phyloP scores from a whole-genome alignment of 2,329 filamentous ascomycete genomes.

The Mycocentrospora acerina region DNA sequence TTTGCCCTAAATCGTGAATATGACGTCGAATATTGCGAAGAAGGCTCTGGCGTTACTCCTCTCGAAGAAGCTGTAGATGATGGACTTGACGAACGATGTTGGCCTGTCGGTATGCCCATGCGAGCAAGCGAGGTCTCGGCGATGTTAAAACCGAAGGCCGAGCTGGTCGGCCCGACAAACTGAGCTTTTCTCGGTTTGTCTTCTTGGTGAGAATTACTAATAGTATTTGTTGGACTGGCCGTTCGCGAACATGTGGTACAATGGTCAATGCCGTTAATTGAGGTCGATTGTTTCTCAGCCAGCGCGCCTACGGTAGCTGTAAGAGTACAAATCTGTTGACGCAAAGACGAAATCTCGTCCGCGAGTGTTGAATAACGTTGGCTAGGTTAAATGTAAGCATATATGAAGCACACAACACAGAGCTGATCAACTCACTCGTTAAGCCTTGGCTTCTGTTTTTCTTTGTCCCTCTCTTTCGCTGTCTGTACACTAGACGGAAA shows the following conservation, averaged over 20 bases:
- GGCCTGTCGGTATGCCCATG: constrained; percentile 13
- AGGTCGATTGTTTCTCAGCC: constrained; percentile 4
- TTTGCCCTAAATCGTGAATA: not conserved
- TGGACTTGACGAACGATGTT: not conserved
- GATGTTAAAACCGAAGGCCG: constrained; percentile 23
- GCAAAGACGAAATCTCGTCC: constrained; percentile 14
- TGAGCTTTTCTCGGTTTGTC: constrained; percentile 14
- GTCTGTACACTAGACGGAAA: constrained; percentile 10
- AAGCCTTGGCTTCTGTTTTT: constrained; percentile 3
- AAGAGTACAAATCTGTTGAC: constrained; percentile 13
- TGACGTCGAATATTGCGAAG: not conserved
- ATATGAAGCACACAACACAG: no score
- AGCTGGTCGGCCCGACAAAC: constrained; percentile 22
- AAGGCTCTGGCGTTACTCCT: constrained; percentile 9
- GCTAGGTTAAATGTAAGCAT: constrained; percentile 1
- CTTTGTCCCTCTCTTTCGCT: constrained; percentile 11
- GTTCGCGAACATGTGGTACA: constrained; percentile 4
- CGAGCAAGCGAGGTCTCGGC: constrained; percentile 17
- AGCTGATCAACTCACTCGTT: constrained; percentile 4
- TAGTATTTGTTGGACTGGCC: constrained; percentile 9
- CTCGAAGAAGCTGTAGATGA: constrained; percentile 13
- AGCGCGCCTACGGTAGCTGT: constrained; percentile 10
- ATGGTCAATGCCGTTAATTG: not conserved
- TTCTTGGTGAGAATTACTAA: constrained; percentile 4
- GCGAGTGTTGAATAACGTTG: constrained; percentile 9